Conservation (phyloP, 2,329 filamentous ascomycete genomes). For the Cladosporium cucumerinum region DNA sequence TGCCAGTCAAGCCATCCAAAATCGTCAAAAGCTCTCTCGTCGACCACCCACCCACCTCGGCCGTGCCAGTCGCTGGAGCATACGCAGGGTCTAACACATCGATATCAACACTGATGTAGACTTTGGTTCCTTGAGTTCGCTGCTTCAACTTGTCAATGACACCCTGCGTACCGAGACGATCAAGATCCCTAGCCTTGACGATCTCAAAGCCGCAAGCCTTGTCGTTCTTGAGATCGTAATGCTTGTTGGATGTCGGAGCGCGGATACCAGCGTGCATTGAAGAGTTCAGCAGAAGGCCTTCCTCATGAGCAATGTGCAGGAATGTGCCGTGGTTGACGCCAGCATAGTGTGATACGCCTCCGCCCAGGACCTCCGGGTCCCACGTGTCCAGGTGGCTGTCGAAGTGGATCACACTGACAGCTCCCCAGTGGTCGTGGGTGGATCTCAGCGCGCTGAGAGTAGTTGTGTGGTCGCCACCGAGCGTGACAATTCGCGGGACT, state of each 20-base stretch:
- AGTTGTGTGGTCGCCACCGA: constrained; percentile 57
- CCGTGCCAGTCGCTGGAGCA: constrained; percentile 55
- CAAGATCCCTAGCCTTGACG: constrained; percentile 55
- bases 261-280: constrained; percentile 63
- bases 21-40: constrained; percentile 59
- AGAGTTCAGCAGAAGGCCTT: constrained; percentile 56
- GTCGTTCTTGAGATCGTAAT: constrained; percentile 55
- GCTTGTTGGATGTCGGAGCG: constrained; percentile 49
- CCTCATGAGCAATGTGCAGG: constrained; percentile 60
- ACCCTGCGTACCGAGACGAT: constrained; percentile 47
- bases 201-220: constrained; percentile 57
- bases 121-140: constrained; percentile 50
- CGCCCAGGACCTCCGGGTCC: constrained; percentile 54
- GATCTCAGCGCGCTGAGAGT: constrained; percentile 53
- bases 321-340: constrained; percentile 62
- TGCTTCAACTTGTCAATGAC: constrained; percentile 49
- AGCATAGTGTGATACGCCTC: constrained; percentile 59
- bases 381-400: constrained; percentile 55
- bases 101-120: constrained; percentile 57
- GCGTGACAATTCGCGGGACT: constrained; percentile 50
- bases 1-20: constrained; percentile 55
- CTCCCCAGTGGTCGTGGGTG: constrained; percentile 50
- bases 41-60: constrained; percentile 61
- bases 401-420: constrained; percentile 57
- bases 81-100: constrained; percentile 56